Conservation (phyloP, 2,329 filamentous ascomycete species). For the Pestalotiopsis sp. region DNA sequence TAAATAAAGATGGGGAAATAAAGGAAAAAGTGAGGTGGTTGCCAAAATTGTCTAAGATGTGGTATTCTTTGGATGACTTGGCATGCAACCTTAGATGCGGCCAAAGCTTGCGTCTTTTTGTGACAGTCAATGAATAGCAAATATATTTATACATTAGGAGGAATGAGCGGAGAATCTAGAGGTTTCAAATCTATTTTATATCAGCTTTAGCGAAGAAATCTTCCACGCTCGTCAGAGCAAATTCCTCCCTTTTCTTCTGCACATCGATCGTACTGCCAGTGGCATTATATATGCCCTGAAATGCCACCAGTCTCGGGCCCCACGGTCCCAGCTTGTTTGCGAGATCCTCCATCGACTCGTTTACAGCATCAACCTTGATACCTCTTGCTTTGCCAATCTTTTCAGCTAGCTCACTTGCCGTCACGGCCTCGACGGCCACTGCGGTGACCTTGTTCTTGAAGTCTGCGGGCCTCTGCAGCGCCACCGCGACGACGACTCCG, state of each 20-base stretch:
- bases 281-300: slow-evolving; percentile 1
- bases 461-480: neutral
- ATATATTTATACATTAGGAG: no score
- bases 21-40: no score
- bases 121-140: no score
- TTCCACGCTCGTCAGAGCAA: neutral
- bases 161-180: neutral
- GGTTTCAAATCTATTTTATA: neutral
- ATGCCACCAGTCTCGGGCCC: slow-evolving; percentile 3
- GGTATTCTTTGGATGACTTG: no score
- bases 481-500: slow-evolving; percentile 1
- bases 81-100: no score
- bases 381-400: slow-evolving; percentile 3
- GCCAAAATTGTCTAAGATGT: no score
- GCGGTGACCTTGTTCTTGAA: neutral
- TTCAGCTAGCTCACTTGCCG: slow-evolving; percentile 1
- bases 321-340: neutral
- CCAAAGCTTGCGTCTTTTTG: no score
- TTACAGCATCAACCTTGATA: neutral
- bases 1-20: no score
- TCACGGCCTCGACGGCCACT: slow-evolving; percentile 8
- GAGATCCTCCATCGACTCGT: slow-evolving; percentile 3
- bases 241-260: slow-evolving; percentile 2
- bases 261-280: slow-evolving; percentile 1
- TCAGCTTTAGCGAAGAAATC: neutral